Conservation (phyloP, 2,329 filamentous ascomycete genomes). For the Xylaria sp. region DNA sequence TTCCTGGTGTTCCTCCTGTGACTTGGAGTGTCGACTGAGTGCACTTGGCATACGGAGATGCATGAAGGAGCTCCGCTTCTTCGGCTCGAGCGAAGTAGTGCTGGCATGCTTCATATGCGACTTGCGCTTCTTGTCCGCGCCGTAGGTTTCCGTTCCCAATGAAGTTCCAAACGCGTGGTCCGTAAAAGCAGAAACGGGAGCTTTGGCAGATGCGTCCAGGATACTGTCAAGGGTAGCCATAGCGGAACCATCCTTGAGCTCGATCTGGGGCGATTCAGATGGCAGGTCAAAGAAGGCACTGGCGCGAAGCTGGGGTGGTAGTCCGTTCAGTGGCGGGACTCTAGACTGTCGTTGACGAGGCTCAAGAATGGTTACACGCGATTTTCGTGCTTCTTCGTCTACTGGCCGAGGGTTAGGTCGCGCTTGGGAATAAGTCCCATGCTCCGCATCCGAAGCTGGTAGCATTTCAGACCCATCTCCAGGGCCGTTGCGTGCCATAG, state of each 20-base stretch:
- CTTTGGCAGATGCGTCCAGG: constrained; percentile 82
- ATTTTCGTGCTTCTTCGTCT: constrained; percentile 35
- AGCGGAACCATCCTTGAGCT: constrained; percentile 77
- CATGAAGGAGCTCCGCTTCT: constrained; percentile 54
- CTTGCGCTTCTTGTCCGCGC: constrained; percentile 57
- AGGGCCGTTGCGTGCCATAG: constrained; percentile 4
- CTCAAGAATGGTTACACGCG: constrained; percentile 41
- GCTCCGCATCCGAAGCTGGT: not conserved
- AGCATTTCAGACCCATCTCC: constrained; percentile 10
- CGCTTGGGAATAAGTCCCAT: constrained; percentile 13
- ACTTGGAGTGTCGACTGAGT: constrained; percentile 33
- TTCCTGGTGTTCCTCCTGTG: constrained; percentile 28
- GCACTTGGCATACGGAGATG: constrained; percentile 48
- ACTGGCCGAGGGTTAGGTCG: constrained; percentile 6
- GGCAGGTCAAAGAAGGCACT: constrained; percentile 85
- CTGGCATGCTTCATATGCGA: constrained; percentile 37
- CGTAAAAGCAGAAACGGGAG: constrained; percentile 88
- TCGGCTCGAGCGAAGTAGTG: constrained; percentile 36
- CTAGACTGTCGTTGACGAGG: constrained; percentile 44
- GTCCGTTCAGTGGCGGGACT: constrained; percentile 48
- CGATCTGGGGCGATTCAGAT: constrained; percentile 51
- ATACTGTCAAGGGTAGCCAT: constrained; percentile 89
- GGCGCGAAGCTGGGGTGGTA: constrained; percentile 87
- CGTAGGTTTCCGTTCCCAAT: constrained; percentile 75
- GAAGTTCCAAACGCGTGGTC: constrained; percentile 83